Conservation (phyloP, 192 early-diverging fungal genomes). For the Coemansia sp. region DNA sequence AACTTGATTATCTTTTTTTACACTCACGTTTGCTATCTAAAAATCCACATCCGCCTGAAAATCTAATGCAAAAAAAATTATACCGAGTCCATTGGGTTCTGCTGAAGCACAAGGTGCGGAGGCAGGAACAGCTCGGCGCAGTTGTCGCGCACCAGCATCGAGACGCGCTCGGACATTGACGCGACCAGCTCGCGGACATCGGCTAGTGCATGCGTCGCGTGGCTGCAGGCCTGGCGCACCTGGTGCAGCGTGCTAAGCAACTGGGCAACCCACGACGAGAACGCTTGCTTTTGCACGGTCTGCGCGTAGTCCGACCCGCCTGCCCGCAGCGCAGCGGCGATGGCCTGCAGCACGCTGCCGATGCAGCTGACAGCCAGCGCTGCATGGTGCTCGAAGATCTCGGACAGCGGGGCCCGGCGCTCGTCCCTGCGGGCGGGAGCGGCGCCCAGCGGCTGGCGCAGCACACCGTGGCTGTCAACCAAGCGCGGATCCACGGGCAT, state of each 20-base stretch:
- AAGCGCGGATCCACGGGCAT: slow-evolving; percentile 16
- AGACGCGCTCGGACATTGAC: slow-evolving; percentile 31
- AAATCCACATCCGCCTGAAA: no score
- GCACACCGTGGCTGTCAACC: neutral
- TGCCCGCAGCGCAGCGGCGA: slow-evolving; percentile 1
- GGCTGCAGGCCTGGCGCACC: slow-evolving; percentile 4
- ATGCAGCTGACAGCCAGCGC: slow-evolving; percentile 15
- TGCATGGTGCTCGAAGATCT: slow-evolving; percentile 10
- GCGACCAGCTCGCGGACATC: slow-evolving; percentile 23
- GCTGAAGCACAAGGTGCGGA: slow-evolving; percentile 7
- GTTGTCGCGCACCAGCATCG: slow-evolving; percentile 13
- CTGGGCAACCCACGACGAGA: slow-evolving; percentile 27
- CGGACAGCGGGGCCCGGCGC: neutral
- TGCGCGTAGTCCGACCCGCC: neutral
- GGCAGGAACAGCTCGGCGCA: slow-evolving; percentile 26
- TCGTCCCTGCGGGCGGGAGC: neutral
- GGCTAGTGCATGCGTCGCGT: slow-evolving; percentile 1
- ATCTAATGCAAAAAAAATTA: no score
- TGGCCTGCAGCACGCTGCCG: slow-evolving; percentile 18
- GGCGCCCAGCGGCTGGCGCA: neutral
- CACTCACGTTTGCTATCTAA: no score
- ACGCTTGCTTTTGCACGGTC: neutral
- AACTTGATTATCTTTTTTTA: no score
- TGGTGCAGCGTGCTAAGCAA: slow-evolving; percentile 13
- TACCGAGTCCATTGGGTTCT: no score